These are phyloP conservation scores for Amanita rimosa DNA, from an alignment of 768 basidiomycete genomes.

Conservation along the genomic window DNA sequence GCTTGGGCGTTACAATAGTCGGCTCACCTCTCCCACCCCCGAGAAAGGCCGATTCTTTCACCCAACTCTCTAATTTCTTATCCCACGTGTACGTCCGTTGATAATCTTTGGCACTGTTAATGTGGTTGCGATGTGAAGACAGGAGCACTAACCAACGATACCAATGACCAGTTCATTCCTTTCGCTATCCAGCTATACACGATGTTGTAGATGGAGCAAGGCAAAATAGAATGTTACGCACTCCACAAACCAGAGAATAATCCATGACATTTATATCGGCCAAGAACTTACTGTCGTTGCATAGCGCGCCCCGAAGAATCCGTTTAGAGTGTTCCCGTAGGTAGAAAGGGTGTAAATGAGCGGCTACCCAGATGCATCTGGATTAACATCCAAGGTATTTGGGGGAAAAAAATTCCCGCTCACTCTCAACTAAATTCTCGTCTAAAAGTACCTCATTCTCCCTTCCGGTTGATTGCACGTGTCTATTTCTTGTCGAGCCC, in stretches of 20 bases:
- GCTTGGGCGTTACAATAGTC: conserved; percentile 92
- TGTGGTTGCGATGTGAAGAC: not conserved
- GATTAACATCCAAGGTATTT: not conserved
- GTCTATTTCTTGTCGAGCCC: conserved; percentile 89
- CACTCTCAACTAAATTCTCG: conserved; percentile 91
- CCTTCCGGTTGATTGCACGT: conserved; percentile 81
- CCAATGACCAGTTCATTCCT: conserved; percentile 91
- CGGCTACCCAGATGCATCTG: conserved; percentile 44
- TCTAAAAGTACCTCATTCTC: conserved; percentile 93
- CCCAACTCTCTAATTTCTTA: conserved; percentile 97
- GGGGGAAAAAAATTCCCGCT: conserved; percentile 12
- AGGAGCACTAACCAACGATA: conserved; percentile 70
- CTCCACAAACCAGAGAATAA: conserved; percentile 89
- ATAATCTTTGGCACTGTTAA: conserved; percentile 47
- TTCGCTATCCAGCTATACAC: conserved; percentile 60
- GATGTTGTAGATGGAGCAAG: not conserved
- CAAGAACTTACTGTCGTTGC: conserved; percentile 92
- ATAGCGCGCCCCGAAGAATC: conserved; percentile 81
- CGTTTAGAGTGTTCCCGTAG: conserved; percentile 95
- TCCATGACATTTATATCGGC: conserved; percentile 96
- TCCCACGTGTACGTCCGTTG: conserved; percentile 97
- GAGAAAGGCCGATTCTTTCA: conserved; percentile 89
- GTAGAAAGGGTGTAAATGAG: conserved; percentile 83
- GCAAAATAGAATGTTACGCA: conserved; percentile 12
- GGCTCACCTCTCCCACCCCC: conserved; percentile 84